These are phyloP conservation scores for Alternaria atra DNA, from an alignment of 2,329 filamentous ascomycete species.

Conservation along the genomic window DNA sequence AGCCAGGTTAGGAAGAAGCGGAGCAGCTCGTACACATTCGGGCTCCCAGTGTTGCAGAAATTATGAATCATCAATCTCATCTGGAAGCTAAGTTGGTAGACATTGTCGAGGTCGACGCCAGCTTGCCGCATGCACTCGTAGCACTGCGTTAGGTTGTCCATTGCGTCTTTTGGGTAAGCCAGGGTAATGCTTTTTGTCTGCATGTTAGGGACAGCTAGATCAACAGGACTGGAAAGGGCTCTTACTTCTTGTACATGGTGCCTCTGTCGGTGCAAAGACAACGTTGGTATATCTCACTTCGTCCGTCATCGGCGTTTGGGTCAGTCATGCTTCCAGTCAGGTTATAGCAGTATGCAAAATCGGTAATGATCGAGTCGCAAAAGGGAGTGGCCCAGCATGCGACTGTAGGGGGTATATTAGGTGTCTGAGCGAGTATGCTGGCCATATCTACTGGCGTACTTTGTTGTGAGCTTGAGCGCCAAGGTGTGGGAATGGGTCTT, in stretches of 20 bases:
- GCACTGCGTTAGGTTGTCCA: conserved; percentile 3
- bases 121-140: conserved; percentile 12
- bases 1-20: conserved; percentile 3
- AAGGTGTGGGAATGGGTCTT: background rate
- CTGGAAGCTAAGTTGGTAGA: background rate
- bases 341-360: conserved; percentile 2
- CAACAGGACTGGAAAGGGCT: background rate
- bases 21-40: conserved; percentile 4
- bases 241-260: conserved; percentile 3
- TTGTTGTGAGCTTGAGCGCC: background rate
- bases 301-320: background rate
- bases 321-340: background rate
- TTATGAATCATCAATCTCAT: conserved; percentile 5
- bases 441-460: background rate
- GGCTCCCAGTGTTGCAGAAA: conserved; percentile 11
- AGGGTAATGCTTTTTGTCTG: conserved; percentile 1
- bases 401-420: background rate
- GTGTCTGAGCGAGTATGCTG: background rate
- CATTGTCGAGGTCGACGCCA: background rate
- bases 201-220: background rate
- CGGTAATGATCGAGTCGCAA: background rate
- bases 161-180: background rate
- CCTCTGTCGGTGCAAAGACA: background rate
- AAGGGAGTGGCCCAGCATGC: conserved; percentile 1
- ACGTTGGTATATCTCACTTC: background rate